Evolutionary conservation across 345 rosid genomes (phyloP), one percentile per base, ranked within the genome.

Genomic region (Pugionium cornutum): DNA sequence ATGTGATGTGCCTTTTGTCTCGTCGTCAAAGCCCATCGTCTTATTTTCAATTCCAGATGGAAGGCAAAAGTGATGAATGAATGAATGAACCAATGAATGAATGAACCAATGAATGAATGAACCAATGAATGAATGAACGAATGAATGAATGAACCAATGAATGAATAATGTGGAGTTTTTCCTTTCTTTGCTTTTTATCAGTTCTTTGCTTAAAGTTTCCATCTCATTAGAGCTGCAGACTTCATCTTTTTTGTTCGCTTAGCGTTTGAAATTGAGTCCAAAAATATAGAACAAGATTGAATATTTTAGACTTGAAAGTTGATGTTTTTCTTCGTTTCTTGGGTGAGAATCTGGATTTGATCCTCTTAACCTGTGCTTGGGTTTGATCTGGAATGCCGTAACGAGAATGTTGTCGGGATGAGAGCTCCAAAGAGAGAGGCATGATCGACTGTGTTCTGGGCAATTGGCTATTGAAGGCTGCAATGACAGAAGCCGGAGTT

Each of bases 41-140:
- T 76, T 92, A 33, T 70, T 83, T n/a, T 86, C 89, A 1, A 84
- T 87, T 73, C 97, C 98, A 1, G 98, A 92, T 79, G 97, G 97
- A 28, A 71, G 63, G 75, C 75, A 64, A 51, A 71, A 71, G 8
- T 71, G 53, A 71, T 51, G 53, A 50, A 46, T 6, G 7, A 34
- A 5, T 34, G 18, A 18, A 18, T 18, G 18, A 18, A 18, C 18
- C 18, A 18, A 18, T 18, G 18, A 18, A 18, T 18, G 18, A 18
- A 18, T 18, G 18, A 18, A 18, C 18, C 18, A 18, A 18, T 18
- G 18, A 18, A 18, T 18, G 18, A 18, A 18, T 18, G 18, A 18
- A 18, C 18, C 18, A 18, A 18, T 18, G 18, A 18, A 18, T 18
- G 18, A 18, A 18, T 18, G 18, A 18, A 18, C 18, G 18, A 18